These are phyloP conservation scores for Arachnopeziza araneosa DNA, from an alignment of 2,329 filamentous ascomycete species.

Conservation along the genomic window DNA sequence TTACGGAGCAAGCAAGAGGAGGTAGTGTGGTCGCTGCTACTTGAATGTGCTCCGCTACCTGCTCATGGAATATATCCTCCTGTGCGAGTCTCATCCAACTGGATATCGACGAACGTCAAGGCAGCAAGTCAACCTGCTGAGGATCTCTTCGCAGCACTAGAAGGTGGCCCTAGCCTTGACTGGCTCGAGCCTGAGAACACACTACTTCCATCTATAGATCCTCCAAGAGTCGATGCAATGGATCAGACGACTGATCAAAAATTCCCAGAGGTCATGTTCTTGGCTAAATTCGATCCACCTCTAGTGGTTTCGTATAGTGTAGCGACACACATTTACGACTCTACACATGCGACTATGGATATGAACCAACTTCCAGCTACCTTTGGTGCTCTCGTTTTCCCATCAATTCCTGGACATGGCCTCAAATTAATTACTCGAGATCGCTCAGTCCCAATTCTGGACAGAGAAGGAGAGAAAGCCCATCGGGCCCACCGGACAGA, in stretches of 20 bases:
- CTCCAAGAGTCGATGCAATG: constrained; percentile 48
- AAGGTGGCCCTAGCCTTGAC: constrained; percentile 45
- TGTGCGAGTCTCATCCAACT: constrained; percentile 65
- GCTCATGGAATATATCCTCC: constrained; percentile 44
- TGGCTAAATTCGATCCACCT: constrained; percentile 68
- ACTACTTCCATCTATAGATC: constrained; percentile 42
- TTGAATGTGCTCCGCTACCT: constrained; percentile 55
- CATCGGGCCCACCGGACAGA: constrained; percentile 47
- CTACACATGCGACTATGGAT: constrained; percentile 55
- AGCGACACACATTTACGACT: constrained; percentile 56
- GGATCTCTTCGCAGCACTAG: constrained; percentile 34
- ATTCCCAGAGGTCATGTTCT: constrained; percentile 67
- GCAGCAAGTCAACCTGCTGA: constrained; percentile 46
- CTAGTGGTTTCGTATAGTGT: constrained; percentile 62
- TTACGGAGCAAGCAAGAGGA: constrained; percentile 33
- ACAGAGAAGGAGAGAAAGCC: constrained; percentile 20
- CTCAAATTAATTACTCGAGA: constrained; percentile 48
- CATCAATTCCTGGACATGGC: constrained; percentile 48
- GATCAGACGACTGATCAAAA: constrained; percentile 43
- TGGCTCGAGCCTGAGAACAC: constrained; percentile 70
- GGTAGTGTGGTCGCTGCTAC: constrained; percentile 59
- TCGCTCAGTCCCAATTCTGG: constrained; percentile 40
- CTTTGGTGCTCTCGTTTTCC: constrained; percentile 47
- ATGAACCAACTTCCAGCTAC: constrained; percentile 38
- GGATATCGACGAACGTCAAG: constrained; percentile 64